Base-by-base conservation (phyloP, 345 rosid genomes). In the Hirschfeldia incana region DNA sequence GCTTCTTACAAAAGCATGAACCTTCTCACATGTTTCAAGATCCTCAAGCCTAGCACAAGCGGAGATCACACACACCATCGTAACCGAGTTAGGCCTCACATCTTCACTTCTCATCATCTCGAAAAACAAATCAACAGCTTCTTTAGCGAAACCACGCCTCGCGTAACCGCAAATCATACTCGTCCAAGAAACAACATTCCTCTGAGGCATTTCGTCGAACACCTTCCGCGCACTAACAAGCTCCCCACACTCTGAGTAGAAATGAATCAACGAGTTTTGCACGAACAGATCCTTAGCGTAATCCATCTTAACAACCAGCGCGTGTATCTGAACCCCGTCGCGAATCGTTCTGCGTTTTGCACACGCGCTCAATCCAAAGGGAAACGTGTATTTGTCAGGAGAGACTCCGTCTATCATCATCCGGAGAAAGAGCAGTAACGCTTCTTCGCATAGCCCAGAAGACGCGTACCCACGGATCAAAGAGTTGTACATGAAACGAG, bases 181-280 rank as follows among this genome's bases (percentile, higher is more conserved):
- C 15, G 94, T 90, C 94, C 94, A 90, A 0, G 92, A 86, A 66
- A 90, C 92, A 2, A 87, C 90, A 72, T 90, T 90, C 72, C 86
- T 86, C 0, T 78, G 81, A 49, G 76, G 51, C 91, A 90, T 90
- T 88, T 86, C 13, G 64, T 87, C 94, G 32, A 88, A 90, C 88
- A 88, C 79, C 33, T 76, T 87, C 7, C 86, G 76, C 67, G 84
- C 91, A 58, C 72, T 16, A 6, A 46, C 80, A 67, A 87, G 79
- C 46, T 83, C 85, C 16, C 88, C 91, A 36, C 89, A 78, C 81
- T 87, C 91, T 2, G 82, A 83, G 5, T 88, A 87, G 3, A 88
- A 85, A 82, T 90, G 92, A 9, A 90, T 77, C 63, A 90, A 65
- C n/a, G 89, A 88, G 44, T 90, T 90, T 77, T 83, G 83, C 72